Evolutionary conservation across 1,284 basidiomycete species (phyloP).

Genomic region (Trametes polyzona): DNA sequence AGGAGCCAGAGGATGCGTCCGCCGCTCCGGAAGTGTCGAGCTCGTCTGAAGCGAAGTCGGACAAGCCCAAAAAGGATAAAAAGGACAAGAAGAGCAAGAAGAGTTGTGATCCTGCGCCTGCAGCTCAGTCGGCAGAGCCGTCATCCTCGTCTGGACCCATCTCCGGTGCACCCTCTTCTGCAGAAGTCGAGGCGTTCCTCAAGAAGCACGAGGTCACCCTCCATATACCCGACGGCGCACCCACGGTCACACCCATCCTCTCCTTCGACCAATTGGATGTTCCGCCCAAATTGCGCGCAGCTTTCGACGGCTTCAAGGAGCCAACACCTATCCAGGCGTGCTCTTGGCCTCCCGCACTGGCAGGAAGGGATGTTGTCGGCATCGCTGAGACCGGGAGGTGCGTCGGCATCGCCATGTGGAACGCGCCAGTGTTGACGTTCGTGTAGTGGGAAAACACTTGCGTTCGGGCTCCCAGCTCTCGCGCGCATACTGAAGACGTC

Average conservation of each 20-base stretch:
- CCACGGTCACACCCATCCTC: slow-evolving; percentile 69
- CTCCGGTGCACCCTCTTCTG: slow-evolving; percentile 32
- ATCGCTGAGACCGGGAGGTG: slow-evolving; percentile 97
- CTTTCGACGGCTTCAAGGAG: slow-evolving; percentile 77
- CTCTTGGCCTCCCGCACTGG: slow-evolving; percentile 90
- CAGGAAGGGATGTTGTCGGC: slow-evolving; percentile 89
- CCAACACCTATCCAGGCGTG: slow-evolving; percentile 97
- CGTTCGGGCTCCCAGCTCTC: slow-evolving; percentile 93
- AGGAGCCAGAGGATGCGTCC: slow-evolving; percentile 10
- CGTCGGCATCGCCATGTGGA: background rate
- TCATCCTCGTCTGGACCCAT: slow-evolving; percentile 27
- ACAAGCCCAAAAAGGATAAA: slow-evolving; percentile 28
- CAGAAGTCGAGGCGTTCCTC: slow-evolving; percentile 68
- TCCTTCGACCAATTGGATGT: slow-evolving; percentile 80
- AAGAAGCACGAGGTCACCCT: slow-evolving; percentile 77
- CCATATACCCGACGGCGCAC: slow-evolving; percentile 50
- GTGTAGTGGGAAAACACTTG: slow-evolving; percentile 92
- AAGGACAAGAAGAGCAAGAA: slow-evolving; percentile 25
- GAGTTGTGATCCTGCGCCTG: background rate
- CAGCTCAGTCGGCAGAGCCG: background rate
- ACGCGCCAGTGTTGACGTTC: slow-evolving; percentile 1
- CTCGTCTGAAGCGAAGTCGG: slow-evolving; percentile 30
- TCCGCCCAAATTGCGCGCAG: slow-evolving; percentile 61
- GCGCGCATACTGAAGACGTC: slow-evolving; percentile 59
- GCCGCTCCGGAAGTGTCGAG: slow-evolving; percentile 6